phyloP scores from a whole-genome alignment of 2,329 filamentous ascomycete species.

The Alternaria solani region DNA sequence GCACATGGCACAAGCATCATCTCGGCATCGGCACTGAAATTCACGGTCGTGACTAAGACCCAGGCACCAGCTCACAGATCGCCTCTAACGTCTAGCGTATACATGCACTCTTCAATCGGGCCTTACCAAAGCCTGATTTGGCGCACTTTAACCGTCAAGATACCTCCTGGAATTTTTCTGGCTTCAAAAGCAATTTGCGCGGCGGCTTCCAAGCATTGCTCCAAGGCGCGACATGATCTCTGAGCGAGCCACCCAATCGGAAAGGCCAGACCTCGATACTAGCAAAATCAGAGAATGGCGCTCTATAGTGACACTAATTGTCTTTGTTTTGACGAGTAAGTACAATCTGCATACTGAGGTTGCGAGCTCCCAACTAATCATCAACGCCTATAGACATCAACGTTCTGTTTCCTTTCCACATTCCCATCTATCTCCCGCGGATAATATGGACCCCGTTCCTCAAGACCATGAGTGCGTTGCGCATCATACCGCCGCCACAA shows the following conservation, averaged over 20 bases:
- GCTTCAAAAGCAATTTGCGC: not conserved
- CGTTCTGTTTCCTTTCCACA: conserved; percentile 73
- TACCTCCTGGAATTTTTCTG: not conserved
- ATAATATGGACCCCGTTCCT: conserved; percentile 57
- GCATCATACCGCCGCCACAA: conserved; percentile 62
- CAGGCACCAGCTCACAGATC: conserved; percentile 7
- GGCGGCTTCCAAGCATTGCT: not conserved
- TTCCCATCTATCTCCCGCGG: conserved; percentile 69
- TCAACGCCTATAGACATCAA: conserved; percentile 64
- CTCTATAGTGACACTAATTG: conserved; percentile 73
- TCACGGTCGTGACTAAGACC: not conserved
- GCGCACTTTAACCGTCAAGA: not conserved
- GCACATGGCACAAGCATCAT: conserved; percentile 2
- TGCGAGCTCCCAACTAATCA: not conserved
- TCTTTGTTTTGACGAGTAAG: conserved; percentile 75
- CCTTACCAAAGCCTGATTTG: conserved; percentile 7
- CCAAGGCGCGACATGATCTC: conserved; percentile 11
- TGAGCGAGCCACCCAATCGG: conserved; percentile 12
- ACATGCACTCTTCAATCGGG: conserved; percentile 10
- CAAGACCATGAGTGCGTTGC: conserved; percentile 55
- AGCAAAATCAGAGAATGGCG: conserved; percentile 69
- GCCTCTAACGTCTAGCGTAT: not conserved
- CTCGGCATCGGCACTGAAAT: not conserved
- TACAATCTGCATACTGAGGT: conserved; percentile 27
- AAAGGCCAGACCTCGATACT: conserved; percentile 54